Evolutionary conservation across 495 filamentous ascomycete species (phyloP).

Genomic region (Margaritispora aquatica): DNA sequence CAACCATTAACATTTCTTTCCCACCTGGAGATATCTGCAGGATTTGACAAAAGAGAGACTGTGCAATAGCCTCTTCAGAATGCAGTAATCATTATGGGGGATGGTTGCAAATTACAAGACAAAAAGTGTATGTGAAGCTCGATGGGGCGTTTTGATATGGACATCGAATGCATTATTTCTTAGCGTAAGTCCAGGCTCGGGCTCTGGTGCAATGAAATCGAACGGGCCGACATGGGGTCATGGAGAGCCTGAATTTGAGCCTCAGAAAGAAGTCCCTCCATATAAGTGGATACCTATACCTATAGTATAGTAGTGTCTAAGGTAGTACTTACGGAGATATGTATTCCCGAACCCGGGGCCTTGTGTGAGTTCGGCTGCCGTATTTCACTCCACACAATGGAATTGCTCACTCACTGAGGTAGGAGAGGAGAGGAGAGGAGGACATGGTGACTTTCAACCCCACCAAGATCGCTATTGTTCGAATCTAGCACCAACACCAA

Average conservation of each 20-base stretch:
- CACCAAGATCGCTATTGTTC: slow-evolving; percentile 5
- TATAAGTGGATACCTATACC: no score
- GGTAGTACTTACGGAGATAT: no score
- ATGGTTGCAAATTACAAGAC: not conserved
- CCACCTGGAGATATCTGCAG: not conserved
- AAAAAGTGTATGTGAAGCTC: not conserved
- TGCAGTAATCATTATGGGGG: not conserved
- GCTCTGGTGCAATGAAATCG: not conserved
- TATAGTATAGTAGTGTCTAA: no score
- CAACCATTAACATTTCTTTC: not conserved
- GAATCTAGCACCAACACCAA: not conserved
- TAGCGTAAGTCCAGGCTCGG: no score
- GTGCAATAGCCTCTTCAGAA: not conserved
- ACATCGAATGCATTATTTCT: not conserved
- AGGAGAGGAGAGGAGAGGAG: no score
- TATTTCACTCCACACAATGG: no score
- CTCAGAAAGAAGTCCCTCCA: no score
- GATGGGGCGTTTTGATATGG: not conserved
- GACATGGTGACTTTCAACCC: not conserved
- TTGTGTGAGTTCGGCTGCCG: no score
- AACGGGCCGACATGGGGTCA: not conserved
- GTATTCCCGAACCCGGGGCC: no score
- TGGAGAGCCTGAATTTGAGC: no score
- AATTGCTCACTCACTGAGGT: no score
- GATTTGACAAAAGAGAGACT: not conserved